A percentile compares a stretch with the other conserved stretches of the same genome.
Conservation (phyloP, 2,329 filamentous ascomycete genomes). For the Triangularia setosa region DNA sequence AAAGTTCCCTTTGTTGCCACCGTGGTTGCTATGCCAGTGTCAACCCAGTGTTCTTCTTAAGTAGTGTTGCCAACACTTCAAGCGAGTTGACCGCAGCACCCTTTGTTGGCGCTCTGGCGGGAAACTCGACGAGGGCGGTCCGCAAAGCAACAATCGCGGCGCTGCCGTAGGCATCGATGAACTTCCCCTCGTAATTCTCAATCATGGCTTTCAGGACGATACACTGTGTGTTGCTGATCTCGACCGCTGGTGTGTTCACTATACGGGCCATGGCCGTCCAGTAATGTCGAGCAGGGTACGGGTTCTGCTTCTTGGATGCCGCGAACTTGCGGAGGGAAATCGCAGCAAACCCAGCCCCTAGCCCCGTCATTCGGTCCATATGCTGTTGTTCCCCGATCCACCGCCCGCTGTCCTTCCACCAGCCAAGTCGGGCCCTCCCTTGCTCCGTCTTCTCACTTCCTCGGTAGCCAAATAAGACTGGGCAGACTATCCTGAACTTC, state of each 20-base stretch:
- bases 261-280: conserved; percentile 77
- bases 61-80: conserved; percentile 49
- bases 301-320: conserved; percentile 64
- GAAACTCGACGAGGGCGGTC: conserved; percentile 70
- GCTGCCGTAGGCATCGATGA: conserved; percentile 77
- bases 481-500: conserved; percentile 77
- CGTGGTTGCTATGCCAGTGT: conserved; percentile 36
- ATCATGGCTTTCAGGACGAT: conserved; percentile 69
- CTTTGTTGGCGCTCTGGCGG: conserved; percentile 47
- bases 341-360: conserved; percentile 80
- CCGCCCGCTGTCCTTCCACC: conserved; percentile 58
- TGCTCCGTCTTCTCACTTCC: conserved; percentile 69
- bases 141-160: conserved; percentile 68
- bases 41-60: conserved; percentile 49
- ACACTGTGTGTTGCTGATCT: conserved; percentile 70
- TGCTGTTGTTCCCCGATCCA: conserved; percentile 71
- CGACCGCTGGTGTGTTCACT: conserved; percentile 64
- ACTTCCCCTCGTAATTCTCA: conserved; percentile 67
- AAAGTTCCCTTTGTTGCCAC: neutral
- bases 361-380: conserved; percentile 75
- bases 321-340: conserved; percentile 80
- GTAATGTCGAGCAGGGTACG: conserved; percentile 74
- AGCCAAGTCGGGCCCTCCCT: conserved; percentile 67
- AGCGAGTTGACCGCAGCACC: conserved; percentile 50
- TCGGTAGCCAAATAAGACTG: conserved; percentile 78